Percentiles rank a stretch among this genome's conserved stretches.
phyloP scores from a whole-genome alignment of 371 early-diverging fungal species.

The Apophysomyces sp. region DNA sequence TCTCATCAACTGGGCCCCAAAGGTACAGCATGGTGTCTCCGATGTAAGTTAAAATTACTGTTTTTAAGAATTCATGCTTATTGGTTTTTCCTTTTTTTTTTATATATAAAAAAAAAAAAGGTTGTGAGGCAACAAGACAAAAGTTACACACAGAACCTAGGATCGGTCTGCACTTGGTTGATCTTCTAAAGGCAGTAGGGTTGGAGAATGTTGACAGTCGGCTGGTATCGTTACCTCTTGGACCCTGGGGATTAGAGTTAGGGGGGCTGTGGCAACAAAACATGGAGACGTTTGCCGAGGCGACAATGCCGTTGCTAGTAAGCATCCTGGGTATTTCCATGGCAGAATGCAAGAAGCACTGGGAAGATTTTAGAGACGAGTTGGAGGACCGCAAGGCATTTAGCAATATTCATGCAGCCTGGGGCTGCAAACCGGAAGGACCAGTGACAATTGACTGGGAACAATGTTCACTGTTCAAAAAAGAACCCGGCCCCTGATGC shows the following conservation, averaged over 20 bases:
- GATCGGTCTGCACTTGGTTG: constrained; percentile 14
- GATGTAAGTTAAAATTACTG: constrained; percentile 3
- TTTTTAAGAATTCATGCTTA: too few species aligned
- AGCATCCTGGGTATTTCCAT: constrained; percentile 9
- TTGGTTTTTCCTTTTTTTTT: neutral
- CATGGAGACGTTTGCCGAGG: constrained; percentile 23
- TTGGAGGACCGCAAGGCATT: constrained; percentile 18
- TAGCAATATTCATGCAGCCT: constrained; percentile 26
- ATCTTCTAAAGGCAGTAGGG: constrained; percentile 14
- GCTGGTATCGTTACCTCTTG: constrained; percentile 28
- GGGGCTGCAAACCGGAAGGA: constrained; percentile 24
- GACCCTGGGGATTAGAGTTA: constrained; percentile 37
- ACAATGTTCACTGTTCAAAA: constrained; percentile 22
- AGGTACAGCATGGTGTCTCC: constrained; percentile 1
- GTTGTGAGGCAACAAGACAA: constrained; percentile 5
- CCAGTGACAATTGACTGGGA: constrained; percentile 30
- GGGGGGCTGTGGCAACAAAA: constrained; percentile 35
- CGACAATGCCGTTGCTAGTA: constrained; percentile 18
- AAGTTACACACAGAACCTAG: constrained; percentile 22
- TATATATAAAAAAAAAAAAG: too few species aligned
- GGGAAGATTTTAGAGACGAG: constrained; percentile 17
- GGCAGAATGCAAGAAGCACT: constrained; percentile 10
- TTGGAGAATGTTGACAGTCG: constrained; percentile 16
- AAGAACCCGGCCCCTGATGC: constrained; percentile 1
- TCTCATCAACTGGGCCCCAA: constrained; percentile 6